A percentile compares a stretch with the other conserved stretches of the same genome.
phyloP scores from a whole-genome alignment of 352 stramenopile genomes.

The Blastocystis sp. region DNA sequence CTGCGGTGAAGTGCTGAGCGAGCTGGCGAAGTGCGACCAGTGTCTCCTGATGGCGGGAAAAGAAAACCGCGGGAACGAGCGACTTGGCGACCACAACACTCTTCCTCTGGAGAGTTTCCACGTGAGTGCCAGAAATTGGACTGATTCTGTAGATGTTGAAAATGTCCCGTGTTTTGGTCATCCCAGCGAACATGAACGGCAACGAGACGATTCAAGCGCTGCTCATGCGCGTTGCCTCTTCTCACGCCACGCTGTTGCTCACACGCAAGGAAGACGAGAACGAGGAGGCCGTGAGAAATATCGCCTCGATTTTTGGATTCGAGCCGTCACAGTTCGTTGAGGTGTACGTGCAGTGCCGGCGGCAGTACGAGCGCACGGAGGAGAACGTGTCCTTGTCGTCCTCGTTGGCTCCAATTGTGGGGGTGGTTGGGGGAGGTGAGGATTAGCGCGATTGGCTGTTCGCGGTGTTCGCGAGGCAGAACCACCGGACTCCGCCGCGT shows the following conservation, averaged over 20 bases:
- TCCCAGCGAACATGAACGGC: not conserved
- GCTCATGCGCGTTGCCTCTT: not conserved
- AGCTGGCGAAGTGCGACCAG: constrained; percentile 14
- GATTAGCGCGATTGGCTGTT: constrained; percentile 39
- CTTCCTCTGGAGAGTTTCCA: not conserved
- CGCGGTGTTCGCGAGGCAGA: constrained; percentile 9
- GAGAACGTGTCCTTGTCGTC: not conserved
- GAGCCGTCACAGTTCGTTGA: constrained; percentile 7
- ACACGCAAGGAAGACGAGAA: not conserved
- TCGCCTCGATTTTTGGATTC: constrained; percentile 3
- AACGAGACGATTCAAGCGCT: not conserved
- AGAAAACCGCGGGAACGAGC: not conserved
- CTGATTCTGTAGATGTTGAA: not conserved
- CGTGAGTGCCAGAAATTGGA: not conserved
- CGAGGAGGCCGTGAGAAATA: not conserved
- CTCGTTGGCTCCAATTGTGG: not conserved
- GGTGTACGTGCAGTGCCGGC: not conserved
- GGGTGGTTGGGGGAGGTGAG: not conserved
- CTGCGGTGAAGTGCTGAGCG: not conserved
- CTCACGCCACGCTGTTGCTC: not conserved
- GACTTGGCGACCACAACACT: not conserved
- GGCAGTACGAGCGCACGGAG: not conserved
- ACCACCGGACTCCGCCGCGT: not conserved
- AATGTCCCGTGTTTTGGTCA: not conserved
- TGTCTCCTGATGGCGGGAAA: not conserved